Base-by-base conservation (phyloP, 1,284 basidiomycete species). In the Malassezia dermatis region DNA sequence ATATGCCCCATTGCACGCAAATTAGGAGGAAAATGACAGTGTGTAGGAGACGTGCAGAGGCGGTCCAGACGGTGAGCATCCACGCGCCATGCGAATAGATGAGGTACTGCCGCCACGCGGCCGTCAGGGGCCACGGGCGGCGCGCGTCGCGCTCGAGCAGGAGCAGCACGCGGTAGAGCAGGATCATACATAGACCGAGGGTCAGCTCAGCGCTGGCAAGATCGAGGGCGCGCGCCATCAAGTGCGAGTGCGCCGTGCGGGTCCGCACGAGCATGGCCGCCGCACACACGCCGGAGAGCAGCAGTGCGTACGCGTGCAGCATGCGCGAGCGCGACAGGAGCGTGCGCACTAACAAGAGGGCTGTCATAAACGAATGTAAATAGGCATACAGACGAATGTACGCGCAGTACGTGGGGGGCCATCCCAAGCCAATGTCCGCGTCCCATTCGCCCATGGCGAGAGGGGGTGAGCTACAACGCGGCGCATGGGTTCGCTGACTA, bases 1-100 rank as follows among this genome's bases (percentile, higher is more conserved):
- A 48, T 17, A 48, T n/a, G 10, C 32, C 46, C 46, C 46, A 48
- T 39, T 48, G 46, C 34, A 48, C 21, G 34, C 46, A 48, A 2
- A 48, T 4, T 19, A 48, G 23, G 15, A 48, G 46, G 23, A 35
- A 48, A 28, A 39, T 27, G 46, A 48, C 13, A 11, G 46, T 37
- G 19, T 48, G 31, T 4, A 28, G 26, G 1, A 19, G 21, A 34
- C 46, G 46, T 28, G 17, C 23, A 23, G 4, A 37, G 21, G 23
- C 46, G 24, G 34, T 48, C 19, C 21, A 32, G 7, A 8, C 7
- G 11, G 34, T 32, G 23, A 23, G 17, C 15, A 24, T 17, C 46
- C 46, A 48, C 8, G 32, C 46, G 4, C 21, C 8, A 19, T 35
- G 24, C 2, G 32, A 37, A 17, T 13, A 24, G 3, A 19, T 12